A percentile compares a stretch with the other conserved stretches of the same genome.
phyloP scores from a whole-genome alignment of 2,329 filamentous ascomycete genomes.

The Teratosphaeriaceae sp. region DNA sequence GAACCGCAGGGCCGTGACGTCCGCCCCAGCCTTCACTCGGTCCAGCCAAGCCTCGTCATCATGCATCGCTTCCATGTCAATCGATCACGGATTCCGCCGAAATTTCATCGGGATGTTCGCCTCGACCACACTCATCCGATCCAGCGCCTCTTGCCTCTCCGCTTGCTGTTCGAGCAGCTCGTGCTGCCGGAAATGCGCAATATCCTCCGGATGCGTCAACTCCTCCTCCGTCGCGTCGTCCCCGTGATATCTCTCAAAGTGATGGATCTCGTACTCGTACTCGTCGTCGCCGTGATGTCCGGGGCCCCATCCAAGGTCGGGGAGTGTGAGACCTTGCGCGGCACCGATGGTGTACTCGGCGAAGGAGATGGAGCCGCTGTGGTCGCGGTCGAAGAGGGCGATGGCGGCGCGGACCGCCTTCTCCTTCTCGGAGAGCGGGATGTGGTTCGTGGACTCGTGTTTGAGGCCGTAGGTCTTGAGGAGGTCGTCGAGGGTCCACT shows the following conservation, averaged over 20 bases:
- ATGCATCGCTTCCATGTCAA: neutral
- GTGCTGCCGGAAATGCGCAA: slow-evolving; percentile 89
- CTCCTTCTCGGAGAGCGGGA: slow-evolving; percentile 56
- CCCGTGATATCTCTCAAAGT: slow-evolving; percentile 80
- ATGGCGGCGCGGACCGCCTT: slow-evolving; percentile 62
- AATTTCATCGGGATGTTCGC: slow-evolving; percentile 90
- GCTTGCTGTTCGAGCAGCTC: slow-evolving; percentile 72
- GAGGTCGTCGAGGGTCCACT: slow-evolving; percentile 76
- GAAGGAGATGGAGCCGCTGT: slow-evolving; percentile 60
- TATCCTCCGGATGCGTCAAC: slow-evolving; percentile 89
- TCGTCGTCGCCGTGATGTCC: slow-evolving; percentile 97
- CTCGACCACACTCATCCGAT: slow-evolving; percentile 69
- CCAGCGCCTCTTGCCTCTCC: slow-evolving; percentile 61
- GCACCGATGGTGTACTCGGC: slow-evolving; percentile 66
- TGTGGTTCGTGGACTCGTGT: slow-evolving; percentile 56
- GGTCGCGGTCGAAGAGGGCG: slow-evolving; percentile 61
- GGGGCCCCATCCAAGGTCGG: slow-evolving; percentile 80
- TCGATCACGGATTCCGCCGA: slow-evolving; percentile 40
- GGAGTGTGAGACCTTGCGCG: slow-evolving; percentile 55
- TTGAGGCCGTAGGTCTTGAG: slow-evolving; percentile 81
- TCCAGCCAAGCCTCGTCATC: slow-evolving; percentile 7
- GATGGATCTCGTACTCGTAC: slow-evolving; percentile 94
- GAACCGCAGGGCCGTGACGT: slow-evolving; percentile 11
- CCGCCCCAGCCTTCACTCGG: slow-evolving; percentile 6
- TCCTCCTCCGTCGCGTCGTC: slow-evolving; percentile 81